Conservation (phyloP, 768 basidiomycete species). For the Auriscalpium microsporum region DNA sequence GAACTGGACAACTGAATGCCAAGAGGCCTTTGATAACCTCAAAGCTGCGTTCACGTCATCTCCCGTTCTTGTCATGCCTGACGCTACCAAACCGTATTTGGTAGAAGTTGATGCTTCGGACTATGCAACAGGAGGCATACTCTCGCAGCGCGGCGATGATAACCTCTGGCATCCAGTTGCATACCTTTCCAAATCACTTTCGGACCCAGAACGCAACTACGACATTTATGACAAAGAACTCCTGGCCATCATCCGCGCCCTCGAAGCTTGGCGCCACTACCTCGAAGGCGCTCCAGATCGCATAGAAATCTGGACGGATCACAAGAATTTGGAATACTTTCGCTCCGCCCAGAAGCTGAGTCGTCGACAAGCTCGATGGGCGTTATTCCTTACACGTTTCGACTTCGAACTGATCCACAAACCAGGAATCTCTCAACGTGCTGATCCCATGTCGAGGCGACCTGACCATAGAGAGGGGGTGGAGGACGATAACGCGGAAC, state of each 20-base stretch:
- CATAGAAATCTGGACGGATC: constrained; percentile 21
- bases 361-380: constrained; percentile 27
- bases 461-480: too few relatives aligned
- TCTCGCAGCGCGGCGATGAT: neutral
- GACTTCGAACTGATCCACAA: neutral
- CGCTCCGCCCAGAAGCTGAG: constrained; percentile 17
- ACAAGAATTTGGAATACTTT: constrained; percentile 25
- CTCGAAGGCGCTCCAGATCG: neutral
- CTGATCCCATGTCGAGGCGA: too few relatives aligned
- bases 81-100: neutral
- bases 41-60: too few relatives aligned
- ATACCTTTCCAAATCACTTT: too few relatives aligned
- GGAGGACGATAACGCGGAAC: too few relatives aligned
- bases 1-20: too few relatives aligned
- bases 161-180: too few relatives aligned
- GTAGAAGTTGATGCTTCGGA: neutral
- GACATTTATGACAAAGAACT: too few relatives aligned
- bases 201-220: too few relatives aligned
- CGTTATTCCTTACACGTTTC: constrained; percentile 11
- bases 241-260: neutral
- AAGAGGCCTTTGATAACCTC: too few relatives aligned
- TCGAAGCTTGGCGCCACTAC: neutral
- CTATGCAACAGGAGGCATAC: neutral
- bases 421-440: too few relatives aligned
- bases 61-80: too few relatives aligned